These are phyloP conservation scores for Monosporascus sp. DNA, from an alignment of 2,329 filamentous ascomycete genomes.

Conservation along the genomic window DNA sequence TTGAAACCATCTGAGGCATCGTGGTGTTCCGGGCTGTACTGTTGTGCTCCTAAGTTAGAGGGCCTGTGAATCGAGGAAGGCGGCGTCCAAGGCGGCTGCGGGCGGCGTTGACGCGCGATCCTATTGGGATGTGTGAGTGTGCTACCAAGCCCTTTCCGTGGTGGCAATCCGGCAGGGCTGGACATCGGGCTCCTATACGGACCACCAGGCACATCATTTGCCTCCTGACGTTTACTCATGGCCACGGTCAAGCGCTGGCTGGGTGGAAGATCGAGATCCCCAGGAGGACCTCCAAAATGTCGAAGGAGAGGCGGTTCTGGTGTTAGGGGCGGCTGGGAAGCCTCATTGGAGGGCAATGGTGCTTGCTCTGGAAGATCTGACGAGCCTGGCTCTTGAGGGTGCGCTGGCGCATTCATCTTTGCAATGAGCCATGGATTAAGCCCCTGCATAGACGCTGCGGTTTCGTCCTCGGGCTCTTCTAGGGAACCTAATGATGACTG, in stretches of 20 bases:
- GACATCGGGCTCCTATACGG: conserved; percentile 21
- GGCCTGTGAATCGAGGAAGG: conserved; percentile 20
- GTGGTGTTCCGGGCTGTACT: background rate
- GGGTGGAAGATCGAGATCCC: conserved; percentile 22
- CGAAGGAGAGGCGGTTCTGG: conserved; percentile 24
- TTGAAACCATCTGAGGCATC: conserved; percentile 10
- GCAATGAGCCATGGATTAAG: conserved; percentile 37
- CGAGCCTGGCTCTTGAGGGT: background rate
- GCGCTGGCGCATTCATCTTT: conserved; percentile 26
- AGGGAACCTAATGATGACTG: background rate
- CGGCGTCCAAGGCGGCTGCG: conserved; percentile 23
- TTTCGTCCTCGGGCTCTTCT: background rate
- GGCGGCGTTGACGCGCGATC: conserved; percentile 6
- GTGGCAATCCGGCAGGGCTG: conserved; percentile 8
- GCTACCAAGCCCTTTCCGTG: background rate
- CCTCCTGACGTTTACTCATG: background rate
- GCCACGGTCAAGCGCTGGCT: conserved; percentile 8
- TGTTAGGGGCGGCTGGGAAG: conserved; percentile 7
- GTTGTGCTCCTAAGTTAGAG: background rate
- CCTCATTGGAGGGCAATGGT: background rate
- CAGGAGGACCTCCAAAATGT: conserved; percentile 19
- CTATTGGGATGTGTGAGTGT: conserved; percentile 1
- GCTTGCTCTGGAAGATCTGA: background rate
- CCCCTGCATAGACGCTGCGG: conserved; percentile 3
- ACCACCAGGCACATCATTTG: conserved; percentile 12